A percentile compares a stretch with the other conserved stretches of the same genome.
These are phyloP conservation scores for Panicum miliaceum DNA, from an alignment of 176 grass and related monocot genomes.

Conservation along the genomic window DNA sequence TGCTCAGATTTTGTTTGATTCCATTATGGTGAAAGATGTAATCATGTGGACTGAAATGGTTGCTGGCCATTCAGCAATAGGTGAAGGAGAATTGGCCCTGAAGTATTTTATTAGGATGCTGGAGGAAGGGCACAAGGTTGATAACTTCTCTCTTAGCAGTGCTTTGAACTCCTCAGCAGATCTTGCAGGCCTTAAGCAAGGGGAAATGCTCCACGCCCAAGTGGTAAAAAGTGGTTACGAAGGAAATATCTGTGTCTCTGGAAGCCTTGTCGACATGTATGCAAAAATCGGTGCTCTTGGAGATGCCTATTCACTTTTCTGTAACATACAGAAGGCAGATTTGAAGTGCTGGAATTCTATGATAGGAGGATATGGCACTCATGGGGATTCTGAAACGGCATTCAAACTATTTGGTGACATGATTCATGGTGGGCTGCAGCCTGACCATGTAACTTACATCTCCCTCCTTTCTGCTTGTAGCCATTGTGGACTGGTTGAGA, in stretches of 20 bases:
- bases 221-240: conserved; percentile 72
- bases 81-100: conserved; percentile 73
- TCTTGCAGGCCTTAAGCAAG: conserved; percentile 73
- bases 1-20: conserved; percentile 66
- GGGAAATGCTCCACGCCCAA: conserved; percentile 77
- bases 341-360: conserved; percentile 96
- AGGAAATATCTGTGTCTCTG: conserved; percentile 72
- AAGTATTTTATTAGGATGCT: conserved; percentile 75
- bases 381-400: conserved; percentile 68
- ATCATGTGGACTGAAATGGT: conserved; percentile 99
- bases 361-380: conserved; percentile 77
- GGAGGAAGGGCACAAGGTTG: conserved; percentile 67
- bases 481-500: conserved; percentile 68
- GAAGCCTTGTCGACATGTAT: conserved; percentile 92
- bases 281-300: conserved; percentile 70
- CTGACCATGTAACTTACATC: conserved; percentile 88
- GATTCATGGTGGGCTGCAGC: conserved; percentile 59
- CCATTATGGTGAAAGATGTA: conserved; percentile 64
- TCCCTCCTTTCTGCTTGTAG: conserved; percentile 84
- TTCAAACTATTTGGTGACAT: conserved; percentile 82
- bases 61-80: conserved; percentile 69
- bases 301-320: conserved; percentile 61
- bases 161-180: conserved; percentile 67
- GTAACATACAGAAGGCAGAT: conserved; percentile 58
- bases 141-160: conserved; percentile 91